Conservation (phyloP, 345 rosid species). For the Nephelium lappaceum region DNA sequence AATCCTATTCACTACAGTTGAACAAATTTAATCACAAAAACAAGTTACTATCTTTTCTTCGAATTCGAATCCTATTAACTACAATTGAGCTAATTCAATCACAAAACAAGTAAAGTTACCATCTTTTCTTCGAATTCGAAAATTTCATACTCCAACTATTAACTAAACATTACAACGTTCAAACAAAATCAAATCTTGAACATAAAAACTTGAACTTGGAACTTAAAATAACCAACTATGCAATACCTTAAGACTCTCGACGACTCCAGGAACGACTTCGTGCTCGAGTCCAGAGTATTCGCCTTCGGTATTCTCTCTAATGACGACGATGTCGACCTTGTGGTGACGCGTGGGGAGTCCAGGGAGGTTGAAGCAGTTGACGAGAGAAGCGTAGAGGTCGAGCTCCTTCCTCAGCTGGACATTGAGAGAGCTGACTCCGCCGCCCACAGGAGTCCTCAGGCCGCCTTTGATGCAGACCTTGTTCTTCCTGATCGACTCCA, state of each 20-base stretch:
- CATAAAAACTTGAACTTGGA: not conserved
- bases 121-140: too few relatives aligned
- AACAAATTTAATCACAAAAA: too few relatives aligned
- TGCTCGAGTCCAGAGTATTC: slow-evolving; percentile 92
- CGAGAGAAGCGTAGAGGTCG: slow-evolving; percentile 86
- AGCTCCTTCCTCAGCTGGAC: slow-evolving; percentile 87
- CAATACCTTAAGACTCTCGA: slow-evolving; percentile 91
- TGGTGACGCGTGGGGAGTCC: slow-evolving; percentile 82
- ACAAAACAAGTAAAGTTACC: too few relatives aligned
- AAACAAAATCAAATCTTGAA: not conserved
- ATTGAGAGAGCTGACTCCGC: slow-evolving; percentile 89
- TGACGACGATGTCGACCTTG: slow-evolving; percentile 85
- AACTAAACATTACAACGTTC: not conserved
- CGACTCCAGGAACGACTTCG: slow-evolving; percentile 95
- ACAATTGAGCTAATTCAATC: too few relatives aligned
- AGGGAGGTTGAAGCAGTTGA: slow-evolving; percentile 78
- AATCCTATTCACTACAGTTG: too few relatives aligned
- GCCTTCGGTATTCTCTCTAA: slow-evolving; percentile 94
- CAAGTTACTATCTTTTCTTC: not conserved
- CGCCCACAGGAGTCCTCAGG: slow-evolving; percentile 83
- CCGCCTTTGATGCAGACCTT: slow-evolving; percentile 94
- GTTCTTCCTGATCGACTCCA: slow-evolving; percentile 85
- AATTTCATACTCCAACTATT: not conserved
- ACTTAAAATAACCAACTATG: not conserved
- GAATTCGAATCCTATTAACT: not conserved